A percentile compares a stretch with the other conserved stretches of the same genome.
These are phyloP conservation scores for Warburgia ugandensis DNA, from an alignment of 164 flowering plant species.

Conservation along the genomic window DNA sequence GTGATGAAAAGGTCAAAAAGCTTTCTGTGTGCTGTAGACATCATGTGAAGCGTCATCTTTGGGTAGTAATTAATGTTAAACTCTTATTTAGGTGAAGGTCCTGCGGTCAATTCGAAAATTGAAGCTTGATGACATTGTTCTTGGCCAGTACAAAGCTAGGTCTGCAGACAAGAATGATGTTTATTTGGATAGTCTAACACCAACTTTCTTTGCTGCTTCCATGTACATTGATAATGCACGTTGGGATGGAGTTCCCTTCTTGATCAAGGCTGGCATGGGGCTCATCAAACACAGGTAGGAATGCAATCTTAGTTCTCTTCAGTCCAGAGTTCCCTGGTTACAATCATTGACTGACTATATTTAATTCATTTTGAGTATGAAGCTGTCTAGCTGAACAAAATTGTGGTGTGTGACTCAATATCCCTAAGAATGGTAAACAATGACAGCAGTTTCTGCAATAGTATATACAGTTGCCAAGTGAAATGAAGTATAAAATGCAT, in stretches of 20 bases:
- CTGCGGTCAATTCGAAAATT: conserved; percentile 43
- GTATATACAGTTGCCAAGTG: no score
- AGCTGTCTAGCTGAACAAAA: no score
- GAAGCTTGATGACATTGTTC: conserved; percentile 38
- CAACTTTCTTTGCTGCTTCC: conserved; percentile 56
- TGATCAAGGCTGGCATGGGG: conserved; percentile 55
- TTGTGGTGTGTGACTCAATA: no score
- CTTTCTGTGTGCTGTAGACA: no score
- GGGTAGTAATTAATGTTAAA: conserved; percentile 2
- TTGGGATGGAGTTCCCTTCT: conserved; percentile 73
- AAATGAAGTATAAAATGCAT: no score
- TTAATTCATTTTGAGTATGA: no score
- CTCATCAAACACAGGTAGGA: conserved; percentile 51
- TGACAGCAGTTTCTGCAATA: no score
- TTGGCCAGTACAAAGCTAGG: conserved; percentile 52
- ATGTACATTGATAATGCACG: conserved; percentile 58
- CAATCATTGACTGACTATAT: no score
- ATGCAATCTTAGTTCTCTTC: not conserved
- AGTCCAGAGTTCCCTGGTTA: no score
- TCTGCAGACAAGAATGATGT: conserved; percentile 31
- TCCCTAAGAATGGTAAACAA: no score
- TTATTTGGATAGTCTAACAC: conserved; percentile 33
- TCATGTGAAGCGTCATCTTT: not conserved
- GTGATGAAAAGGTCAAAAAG: conserved; percentile 49
- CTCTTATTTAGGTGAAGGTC: conserved; percentile 46